Evolutionary conservation across 2,329 filamentous ascomycete genomes (phyloP).

Genomic region (Ophiostoma sp.): DNA sequence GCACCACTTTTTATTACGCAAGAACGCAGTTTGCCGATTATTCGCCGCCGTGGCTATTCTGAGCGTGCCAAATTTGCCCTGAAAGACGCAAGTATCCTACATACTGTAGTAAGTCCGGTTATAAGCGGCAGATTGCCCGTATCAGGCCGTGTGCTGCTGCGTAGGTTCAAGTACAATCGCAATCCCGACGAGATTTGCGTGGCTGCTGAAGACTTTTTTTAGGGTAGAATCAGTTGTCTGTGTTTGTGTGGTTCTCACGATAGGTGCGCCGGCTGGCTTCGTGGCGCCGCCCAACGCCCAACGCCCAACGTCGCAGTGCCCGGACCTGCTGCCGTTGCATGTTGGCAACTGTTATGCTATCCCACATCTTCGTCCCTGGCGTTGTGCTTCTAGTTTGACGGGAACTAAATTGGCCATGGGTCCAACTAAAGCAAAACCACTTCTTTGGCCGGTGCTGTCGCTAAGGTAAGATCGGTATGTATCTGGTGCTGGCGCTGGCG

Average conservation of each 20-base stretch:
- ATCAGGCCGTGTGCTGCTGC: background rate
- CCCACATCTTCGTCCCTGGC: background rate
- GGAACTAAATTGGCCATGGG: slow-evolving; percentile 1
- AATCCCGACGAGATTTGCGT: background rate
- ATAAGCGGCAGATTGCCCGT: background rate
- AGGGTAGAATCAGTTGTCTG: background rate
- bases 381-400: background rate
- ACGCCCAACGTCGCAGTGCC: background rate
- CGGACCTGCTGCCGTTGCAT: background rate
- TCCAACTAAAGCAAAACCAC: background rate
- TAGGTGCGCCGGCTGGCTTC: background rate
- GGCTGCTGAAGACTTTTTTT: background rate
- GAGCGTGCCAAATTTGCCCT: background rate
- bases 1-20: background rate
- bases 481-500: slow-evolving; percentile 18
- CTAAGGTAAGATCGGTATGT: background rate
- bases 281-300: background rate
- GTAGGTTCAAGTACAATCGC: background rate
- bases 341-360: background rate
- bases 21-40: background rate
- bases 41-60: background rate
- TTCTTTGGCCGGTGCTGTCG: background rate
- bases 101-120: background rate
- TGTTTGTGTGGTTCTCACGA: background rate
- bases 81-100: too few relatives aligned